phyloP scores from a whole-genome alignment of 495 filamentous ascomycete species.

The Xylaria sp. region DNA sequence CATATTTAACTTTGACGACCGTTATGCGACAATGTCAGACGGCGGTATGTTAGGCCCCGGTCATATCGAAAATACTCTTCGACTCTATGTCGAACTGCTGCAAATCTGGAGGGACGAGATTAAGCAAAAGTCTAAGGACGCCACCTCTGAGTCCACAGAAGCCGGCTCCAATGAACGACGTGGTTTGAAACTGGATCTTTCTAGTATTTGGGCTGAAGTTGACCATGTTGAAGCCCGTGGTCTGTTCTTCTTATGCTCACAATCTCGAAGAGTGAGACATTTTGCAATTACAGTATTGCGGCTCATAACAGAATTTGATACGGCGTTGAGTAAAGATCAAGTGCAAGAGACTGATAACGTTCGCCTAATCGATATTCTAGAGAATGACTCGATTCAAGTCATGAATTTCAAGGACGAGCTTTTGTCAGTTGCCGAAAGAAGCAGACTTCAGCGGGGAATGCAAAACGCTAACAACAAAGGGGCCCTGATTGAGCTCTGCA shows the following conservation, averaged over 20 bases:
- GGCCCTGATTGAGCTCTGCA: slow-evolving; percentile 90
- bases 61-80: slow-evolving; percentile 93
- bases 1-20: slow-evolving; percentile 97
- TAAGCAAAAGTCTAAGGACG: slow-evolving; percentile 80
- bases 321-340: slow-evolving; percentile 73
- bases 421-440: slow-evolving; percentile 89
- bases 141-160: slow-evolving; percentile 67
- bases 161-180: slow-evolving; percentile 62
- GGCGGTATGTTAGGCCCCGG: slow-evolving; percentile 94
- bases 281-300: slow-evolving; percentile 93
- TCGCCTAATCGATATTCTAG: slow-evolving; percentile 88
- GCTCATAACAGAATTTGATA: slow-evolving; percentile 93
- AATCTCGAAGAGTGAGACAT: slow-evolving; percentile 84
- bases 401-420: slow-evolving; percentile 93
- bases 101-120: slow-evolving; percentile 98
- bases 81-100: slow-evolving; percentile 90
- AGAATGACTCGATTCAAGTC: slow-evolving; percentile 85
- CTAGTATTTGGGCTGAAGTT: slow-evolving; percentile 85
- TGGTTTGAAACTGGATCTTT: slow-evolving; percentile 81
- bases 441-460: slow-evolving; percentile 89
- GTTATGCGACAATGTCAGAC: slow-evolving; percentile 97
- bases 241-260: slow-evolving; percentile 97
- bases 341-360: slow-evolving; percentile 62
- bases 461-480: slow-evolving; percentile 82
- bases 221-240: slow-evolving; percentile 98